A percentile compares a stretch with the other conserved stretches of the same genome.
These are phyloP conservation scores for Ceratocystis eucalypticola DNA, from an alignment of 2,329 filamentous ascomycete genomes.

Conservation along the genomic window DNA sequence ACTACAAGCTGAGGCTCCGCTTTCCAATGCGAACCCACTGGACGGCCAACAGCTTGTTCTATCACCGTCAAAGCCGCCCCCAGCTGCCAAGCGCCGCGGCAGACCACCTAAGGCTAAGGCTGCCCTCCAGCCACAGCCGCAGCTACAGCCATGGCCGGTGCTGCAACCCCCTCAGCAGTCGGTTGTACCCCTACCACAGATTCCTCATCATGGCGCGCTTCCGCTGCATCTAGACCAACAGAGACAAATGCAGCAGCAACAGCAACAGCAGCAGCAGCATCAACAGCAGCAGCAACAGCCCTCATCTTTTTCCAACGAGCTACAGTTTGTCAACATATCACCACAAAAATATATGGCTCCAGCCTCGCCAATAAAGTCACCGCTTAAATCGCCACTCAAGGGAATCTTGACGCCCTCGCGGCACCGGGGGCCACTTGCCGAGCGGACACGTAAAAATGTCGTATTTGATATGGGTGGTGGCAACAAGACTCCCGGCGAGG, in stretches of 20 bases:
- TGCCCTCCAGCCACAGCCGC: slow-evolving; percentile 2
- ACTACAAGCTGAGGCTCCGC: no score
- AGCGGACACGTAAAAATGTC: slow-evolving; percentile 38
- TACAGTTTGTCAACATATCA: slow-evolving; percentile 9
- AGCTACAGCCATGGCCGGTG: neutral
- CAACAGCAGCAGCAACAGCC: neutral
- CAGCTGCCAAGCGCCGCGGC: slow-evolving; percentile 5
- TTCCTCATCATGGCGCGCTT: neutral
- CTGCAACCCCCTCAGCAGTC: slow-evolving; percentile 6
- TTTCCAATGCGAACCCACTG: neutral
- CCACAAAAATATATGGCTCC: slow-evolving; percentile 9
- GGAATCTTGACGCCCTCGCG: slow-evolving; percentile 44
- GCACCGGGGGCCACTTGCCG: slow-evolving; percentile 25
- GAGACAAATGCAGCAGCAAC: neutral
- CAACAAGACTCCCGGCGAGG: slow-evolving; percentile 27
- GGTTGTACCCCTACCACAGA: neutral
- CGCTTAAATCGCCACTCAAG: slow-evolving; percentile 29
- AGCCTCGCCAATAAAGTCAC: slow-evolving; percentile 12
- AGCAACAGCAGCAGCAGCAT: neutral
- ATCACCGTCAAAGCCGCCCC: neutral
- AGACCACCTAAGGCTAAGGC: slow-evolving; percentile 17
- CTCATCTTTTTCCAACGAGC: neutral
- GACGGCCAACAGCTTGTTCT: neutral
- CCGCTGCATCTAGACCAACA: neutral
- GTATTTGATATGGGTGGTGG: slow-evolving; percentile 32